Percentiles rank a stretch among this genome's conserved stretches.
Conservation (phyloP, 176 grass and related monocot species). For the Elaeis guineensis region DNA sequence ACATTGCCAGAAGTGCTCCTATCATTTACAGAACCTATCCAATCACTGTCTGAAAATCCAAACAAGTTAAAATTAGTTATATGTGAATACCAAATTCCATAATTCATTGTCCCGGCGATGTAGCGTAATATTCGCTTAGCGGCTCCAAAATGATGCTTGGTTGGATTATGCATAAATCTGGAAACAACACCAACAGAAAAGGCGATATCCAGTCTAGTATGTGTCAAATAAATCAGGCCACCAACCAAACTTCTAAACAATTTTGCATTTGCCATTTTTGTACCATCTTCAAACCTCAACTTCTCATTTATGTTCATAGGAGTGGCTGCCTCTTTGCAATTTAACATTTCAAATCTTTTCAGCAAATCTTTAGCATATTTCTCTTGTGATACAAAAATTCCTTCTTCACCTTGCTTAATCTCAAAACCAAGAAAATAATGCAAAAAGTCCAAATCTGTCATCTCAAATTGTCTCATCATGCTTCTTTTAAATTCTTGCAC, state of each 20-base stretch:
- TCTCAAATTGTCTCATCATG: too few relatives aligned
- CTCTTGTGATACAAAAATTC: too few relatives aligned
- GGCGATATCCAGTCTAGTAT: neutral
- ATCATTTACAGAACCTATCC: too few relatives aligned
- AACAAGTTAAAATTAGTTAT: too few relatives aligned
- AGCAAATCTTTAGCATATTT: too few relatives aligned
- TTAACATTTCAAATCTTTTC: neutral
- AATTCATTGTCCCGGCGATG: neutral
- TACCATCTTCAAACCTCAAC: neutral
- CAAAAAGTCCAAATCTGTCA: too few relatives aligned
- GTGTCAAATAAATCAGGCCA: neutral
- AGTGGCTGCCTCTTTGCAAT: neutral
- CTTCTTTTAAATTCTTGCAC: too few relatives aligned
- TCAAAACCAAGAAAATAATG: too few relatives aligned
- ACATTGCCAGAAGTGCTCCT: too few relatives aligned
- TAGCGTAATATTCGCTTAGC: neutral
- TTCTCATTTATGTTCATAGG: neutral
- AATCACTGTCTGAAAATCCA: too few relatives aligned
- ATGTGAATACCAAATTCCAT: neutral
- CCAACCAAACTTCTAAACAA: neutral
- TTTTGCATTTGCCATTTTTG: neutral
- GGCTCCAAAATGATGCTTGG: neutral
- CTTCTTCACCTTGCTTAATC: too few relatives aligned
- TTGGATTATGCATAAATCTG: neutral
- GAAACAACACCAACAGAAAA: neutral